A percentile compares a stretch with the other conserved stretches of the same genome.
Evolutionary conservation across 805 yeast genomes (phyloP).

Genomic region (Clavispora phyllophila): DNA sequence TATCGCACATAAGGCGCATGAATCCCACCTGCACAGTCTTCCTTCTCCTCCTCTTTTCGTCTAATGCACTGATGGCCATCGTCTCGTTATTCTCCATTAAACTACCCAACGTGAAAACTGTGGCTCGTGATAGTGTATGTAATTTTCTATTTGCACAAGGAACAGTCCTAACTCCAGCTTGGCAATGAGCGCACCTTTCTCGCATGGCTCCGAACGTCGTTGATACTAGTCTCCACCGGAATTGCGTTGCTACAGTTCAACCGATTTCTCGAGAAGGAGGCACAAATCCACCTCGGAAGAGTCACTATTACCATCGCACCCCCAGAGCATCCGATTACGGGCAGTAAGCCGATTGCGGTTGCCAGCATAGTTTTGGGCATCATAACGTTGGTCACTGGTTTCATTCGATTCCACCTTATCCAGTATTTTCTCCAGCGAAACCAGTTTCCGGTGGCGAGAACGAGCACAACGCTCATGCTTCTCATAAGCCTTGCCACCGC

Average conservation of each 20-base stretch:
- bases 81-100: background rate
- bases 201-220: slow-evolving; percentile 16
- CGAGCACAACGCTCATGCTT: background rate
- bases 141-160: background rate
- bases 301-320: background rate
- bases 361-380: slow-evolving; percentile 10
- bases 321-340: background rate
- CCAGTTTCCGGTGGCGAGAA: slow-evolving; percentile 9
- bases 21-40: too few species aligned
- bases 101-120: background rate
- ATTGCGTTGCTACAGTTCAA: slow-evolving; percentile 14
- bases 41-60: background rate
- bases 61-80: background rate
- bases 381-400: slow-evolving; percentile 6
- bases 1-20: too few species aligned
- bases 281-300: background rate
- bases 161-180: slow-evolving; percentile 10
- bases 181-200: slow-evolving; percentile 16
- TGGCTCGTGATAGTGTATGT: slow-evolving; percentile 13
- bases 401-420: slow-evolving; percentile 8
- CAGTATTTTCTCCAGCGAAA: slow-evolving; percentile 5
- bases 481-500: background rate
- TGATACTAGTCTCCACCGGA: slow-evolving; percentile 11
- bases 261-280: slow-evolving; percentile 5
- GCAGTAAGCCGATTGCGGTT: slow-evolving; percentile 7